phyloP scores from a whole-genome alignment of 768 basidiomycete genomes.

The Amanita muscaria region DNA sequence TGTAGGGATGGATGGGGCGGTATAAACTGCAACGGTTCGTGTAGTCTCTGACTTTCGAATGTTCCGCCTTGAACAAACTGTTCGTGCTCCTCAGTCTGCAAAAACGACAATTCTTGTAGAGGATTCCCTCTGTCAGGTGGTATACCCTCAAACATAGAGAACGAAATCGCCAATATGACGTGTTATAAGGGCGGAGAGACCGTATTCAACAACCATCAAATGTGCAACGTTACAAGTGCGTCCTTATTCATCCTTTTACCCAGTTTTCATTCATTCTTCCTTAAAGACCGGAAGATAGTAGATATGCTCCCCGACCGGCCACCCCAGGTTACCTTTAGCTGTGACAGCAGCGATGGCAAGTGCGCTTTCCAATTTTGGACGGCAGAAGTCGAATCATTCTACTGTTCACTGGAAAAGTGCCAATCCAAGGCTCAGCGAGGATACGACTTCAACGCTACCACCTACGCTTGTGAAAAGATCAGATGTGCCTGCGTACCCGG shows the following conservation, averaged over 20 bases:
- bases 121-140: constrained; percentile 61
- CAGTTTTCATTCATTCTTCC: neutral
- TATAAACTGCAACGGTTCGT: constrained; percentile 90
- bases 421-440: constrained; percentile 34
- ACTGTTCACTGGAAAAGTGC: constrained; percentile 80
- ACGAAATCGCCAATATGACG: constrained; percentile 21
- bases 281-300: constrained; percentile 83
- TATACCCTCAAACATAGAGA: constrained; percentile 29
- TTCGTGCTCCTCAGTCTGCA: constrained; percentile 54
- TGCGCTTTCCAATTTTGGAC: constrained; percentile 99
- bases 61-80: constrained; percentile 2
- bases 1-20: constrained; percentile 96
- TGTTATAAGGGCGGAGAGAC: constrained; percentile 70
- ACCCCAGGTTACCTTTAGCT: constrained; percentile 95
- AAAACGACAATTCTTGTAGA: constrained; percentile 70
- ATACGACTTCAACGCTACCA: constrained; percentile 62
- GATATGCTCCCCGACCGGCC: constrained; percentile 85
- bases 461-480: constrained; percentile 76
- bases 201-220: constrained; percentile 92
- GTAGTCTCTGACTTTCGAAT: neutral
- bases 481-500: constrained; percentile 91
- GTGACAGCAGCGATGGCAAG: constrained; percentile 49
- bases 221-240: constrained; percentile 97
- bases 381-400: constrained; percentile 89
- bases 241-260: constrained; percentile 9